Evolutionary conservation across 1,284 basidiomycete genomes (phyloP).

Genomic region (Trametes polyzona): DNA sequence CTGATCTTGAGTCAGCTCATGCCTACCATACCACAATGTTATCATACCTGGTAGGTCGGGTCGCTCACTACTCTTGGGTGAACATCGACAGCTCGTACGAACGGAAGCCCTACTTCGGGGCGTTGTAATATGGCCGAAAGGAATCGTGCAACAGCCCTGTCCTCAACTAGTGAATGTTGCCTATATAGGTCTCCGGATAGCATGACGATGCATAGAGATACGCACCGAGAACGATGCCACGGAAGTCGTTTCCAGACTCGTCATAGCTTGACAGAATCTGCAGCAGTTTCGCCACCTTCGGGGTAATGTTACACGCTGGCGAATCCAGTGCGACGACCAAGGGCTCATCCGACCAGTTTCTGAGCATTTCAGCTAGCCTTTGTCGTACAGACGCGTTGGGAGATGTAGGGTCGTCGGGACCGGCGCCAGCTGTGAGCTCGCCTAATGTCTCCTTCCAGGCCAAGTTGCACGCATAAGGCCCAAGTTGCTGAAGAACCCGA

Average conservation of each 20-base stretch:
- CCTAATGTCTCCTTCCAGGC: constrained; percentile 61
- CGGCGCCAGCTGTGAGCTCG: constrained; percentile 12
- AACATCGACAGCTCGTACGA: constrained; percentile 33
- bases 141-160: constrained; percentile 46
- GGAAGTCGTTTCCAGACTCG: constrained; percentile 56
- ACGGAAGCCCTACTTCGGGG: constrained; percentile 28
- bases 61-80: constrained; percentile 36
- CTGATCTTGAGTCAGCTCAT: constrained; percentile 42
- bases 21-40: constrained; percentile 9
- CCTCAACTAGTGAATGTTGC: constrained; percentile 43
- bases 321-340: constrained; percentile 60
- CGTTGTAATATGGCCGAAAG: constrained; percentile 49
- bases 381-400: not conserved
- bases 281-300: constrained; percentile 63
- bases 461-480: constrained; percentile 65
- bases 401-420: not conserved
- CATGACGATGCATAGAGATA: not conserved
- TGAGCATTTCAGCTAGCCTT: constrained; percentile 45
- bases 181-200: not conserved
- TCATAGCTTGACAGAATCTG: constrained; percentile 58
- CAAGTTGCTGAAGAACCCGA: constrained; percentile 53
- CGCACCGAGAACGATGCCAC: constrained; percentile 68
- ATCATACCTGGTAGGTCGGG: constrained; percentile 45
- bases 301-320: constrained; percentile 61
- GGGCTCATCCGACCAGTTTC: constrained; percentile 61